Conservation (phyloP, 495 filamentous ascomycete genomes). For the Sphaerosporella brunnea region DNA sequence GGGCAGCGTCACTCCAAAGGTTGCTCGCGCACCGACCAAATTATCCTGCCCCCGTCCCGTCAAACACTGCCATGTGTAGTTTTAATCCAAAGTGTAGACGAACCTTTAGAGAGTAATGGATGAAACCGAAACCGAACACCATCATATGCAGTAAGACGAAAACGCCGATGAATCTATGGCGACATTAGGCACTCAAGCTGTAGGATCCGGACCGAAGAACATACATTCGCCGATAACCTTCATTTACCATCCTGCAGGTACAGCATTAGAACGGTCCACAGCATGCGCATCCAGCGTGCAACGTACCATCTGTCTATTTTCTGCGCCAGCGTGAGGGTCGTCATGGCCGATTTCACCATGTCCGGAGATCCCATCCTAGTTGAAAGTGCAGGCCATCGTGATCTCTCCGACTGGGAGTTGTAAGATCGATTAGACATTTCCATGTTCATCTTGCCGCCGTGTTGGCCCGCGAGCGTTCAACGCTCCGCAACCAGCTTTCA, state of each 20-base stretch:
- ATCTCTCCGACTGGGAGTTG: conserved; percentile 33
- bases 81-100: background rate
- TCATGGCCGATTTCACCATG: conserved; percentile 45
- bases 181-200: conserved; percentile 14
- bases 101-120: conserved; percentile 53
- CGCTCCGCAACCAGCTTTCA: conserved; percentile 5
- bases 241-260: conserved; percentile 54
- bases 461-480: background rate
- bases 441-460: conserved; percentile 2
- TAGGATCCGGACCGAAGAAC: conserved; percentile 15
- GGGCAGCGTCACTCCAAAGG: conserved; percentile 51
- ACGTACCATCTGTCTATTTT: conserved; percentile 36
- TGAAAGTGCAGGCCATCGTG: conserved; percentile 52
- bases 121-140: conserved; percentile 55
- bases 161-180: conserved; percentile 45
- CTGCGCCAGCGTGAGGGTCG: conserved; percentile 36
- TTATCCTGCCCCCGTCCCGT: conserved; percentile 37
- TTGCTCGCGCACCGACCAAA: conserved; percentile 39
- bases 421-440: conserved; percentile 6
- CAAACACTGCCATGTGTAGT: background rate
- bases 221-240: conserved; percentile 56
- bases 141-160: conserved; percentile 49
- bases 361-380: conserved; percentile 52
- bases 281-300: conserved; percentile 7
- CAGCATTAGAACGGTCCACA: conserved; percentile 24